These are phyloP conservation scores for Aspergillus vadensis DNA, from an alignment of 2,329 filamentous ascomycete species.

Conservation along the genomic window DNA sequence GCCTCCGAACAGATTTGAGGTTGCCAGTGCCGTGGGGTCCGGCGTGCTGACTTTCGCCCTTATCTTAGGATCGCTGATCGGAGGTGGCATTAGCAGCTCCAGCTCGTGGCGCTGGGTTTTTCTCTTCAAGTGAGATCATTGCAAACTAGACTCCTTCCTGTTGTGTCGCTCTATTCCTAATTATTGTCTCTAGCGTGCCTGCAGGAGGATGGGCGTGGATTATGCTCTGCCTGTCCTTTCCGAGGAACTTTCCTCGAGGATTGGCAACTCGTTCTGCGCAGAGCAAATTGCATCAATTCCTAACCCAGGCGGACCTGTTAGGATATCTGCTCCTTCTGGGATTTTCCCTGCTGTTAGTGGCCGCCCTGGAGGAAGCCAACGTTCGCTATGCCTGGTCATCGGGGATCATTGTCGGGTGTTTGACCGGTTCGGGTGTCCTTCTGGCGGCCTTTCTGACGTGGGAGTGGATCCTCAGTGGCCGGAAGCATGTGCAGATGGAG, in stretches of 20 bases:
- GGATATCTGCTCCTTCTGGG: conserved; percentile 55
- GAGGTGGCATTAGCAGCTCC: conserved; percentile 57
- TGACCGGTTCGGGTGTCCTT: conserved; percentile 50
- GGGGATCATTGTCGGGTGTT: conserved; percentile 52
- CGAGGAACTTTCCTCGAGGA: conserved; percentile 11
- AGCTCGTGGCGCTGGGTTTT: conserved; percentile 63
- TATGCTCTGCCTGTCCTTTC: conserved; percentile 12
- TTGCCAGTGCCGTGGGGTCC: conserved; percentile 58
- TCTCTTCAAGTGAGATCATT: conserved; percentile 58
- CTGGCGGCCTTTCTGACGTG: conserved; percentile 18
- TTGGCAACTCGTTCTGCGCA: not conserved
- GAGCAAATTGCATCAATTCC: not conserved
- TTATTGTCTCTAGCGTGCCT: conserved; percentile 14
- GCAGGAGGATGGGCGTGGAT: conserved; percentile 15
- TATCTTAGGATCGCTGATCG: conserved; percentile 60
- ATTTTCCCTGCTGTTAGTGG: conserved; percentile 58
- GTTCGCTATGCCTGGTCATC: conserved; percentile 56
- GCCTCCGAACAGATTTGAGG: conserved; percentile 54
- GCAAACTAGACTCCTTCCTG: not conserved
- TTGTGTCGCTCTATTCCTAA: not conserved
- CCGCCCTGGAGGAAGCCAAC: conserved; percentile 60
- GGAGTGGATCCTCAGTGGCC: conserved; percentile 18
- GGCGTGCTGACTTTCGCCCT: conserved; percentile 52
- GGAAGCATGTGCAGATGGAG: not conserved
- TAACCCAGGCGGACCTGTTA: conserved; percentile 50